Evolutionary conservation across 208 protist genomes (phyloP).

Genomic region (Porcisia deanei): DNA sequence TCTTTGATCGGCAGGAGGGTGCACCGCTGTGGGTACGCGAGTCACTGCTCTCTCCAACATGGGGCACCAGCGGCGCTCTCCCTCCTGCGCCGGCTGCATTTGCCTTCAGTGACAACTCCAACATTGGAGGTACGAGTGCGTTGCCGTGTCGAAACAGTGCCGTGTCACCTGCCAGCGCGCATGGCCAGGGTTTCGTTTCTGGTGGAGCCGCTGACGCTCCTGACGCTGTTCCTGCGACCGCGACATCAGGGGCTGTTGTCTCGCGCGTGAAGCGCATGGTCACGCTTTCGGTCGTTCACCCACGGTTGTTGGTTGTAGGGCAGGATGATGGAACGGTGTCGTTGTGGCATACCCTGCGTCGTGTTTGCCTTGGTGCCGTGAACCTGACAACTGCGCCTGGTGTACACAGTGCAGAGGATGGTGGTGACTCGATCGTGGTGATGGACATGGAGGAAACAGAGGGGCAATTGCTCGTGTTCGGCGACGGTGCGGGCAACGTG

Average conservation of each 20-base stretch:
- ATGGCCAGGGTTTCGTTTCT: background rate
- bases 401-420: constrained; percentile 13
- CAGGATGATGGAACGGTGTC: constrained; percentile 79
- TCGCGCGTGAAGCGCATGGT: constrained; percentile 55
- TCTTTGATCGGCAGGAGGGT: constrained; percentile 78
- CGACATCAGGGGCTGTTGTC: constrained; percentile 16
- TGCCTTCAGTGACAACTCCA: background rate
- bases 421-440: constrained; percentile 17
- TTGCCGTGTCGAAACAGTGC: background rate
- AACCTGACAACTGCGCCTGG: constrained; percentile 43
- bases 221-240: background rate
- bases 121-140: background rate
- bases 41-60: constrained; percentile 10
- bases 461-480: constrained; percentile 54
- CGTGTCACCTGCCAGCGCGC: background rate
- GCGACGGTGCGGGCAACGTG: constrained; percentile 68
- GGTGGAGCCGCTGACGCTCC: background rate
- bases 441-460: constrained; percentile 30
- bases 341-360: constrained; percentile 75
- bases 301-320: constrained; percentile 56
- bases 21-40: constrained; percentile 69
- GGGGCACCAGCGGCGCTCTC: background rate
- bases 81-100: background rate
- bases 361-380: constrained; percentile 60
- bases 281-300: constrained; percentile 37